Evolutionary conservation across 345 rosid genomes (phyloP).

Genomic region (Cardiospermum halicacabum): DNA sequence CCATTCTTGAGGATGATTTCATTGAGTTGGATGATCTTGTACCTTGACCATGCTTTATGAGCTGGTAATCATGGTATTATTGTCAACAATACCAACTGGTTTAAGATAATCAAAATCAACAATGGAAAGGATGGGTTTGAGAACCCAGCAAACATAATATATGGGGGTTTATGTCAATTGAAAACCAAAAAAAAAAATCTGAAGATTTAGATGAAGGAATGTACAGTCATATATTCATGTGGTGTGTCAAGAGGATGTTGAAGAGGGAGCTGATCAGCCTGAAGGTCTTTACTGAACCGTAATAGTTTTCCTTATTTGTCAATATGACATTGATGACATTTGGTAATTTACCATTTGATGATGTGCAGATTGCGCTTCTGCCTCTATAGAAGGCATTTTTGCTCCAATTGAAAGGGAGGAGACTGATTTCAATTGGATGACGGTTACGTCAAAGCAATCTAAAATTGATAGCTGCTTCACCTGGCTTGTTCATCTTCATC

Average conservation of each 20-base stretch:
- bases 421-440: slow-evolving; percentile 12
- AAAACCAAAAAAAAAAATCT: background rate
- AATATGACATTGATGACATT: background rate
- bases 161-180: slow-evolving; percentile 1
- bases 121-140: background rate
- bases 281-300: slow-evolving; percentile 18
- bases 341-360: slow-evolving; percentile 5
- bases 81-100: slow-evolving; percentile 7
- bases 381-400: slow-evolving; percentile 12
- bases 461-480: slow-evolving; percentile 12
- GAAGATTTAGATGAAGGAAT: slow-evolving; percentile 9
- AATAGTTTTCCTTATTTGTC: background rate
- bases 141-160: slow-evolving; percentile 6
- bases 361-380: slow-evolving; percentile 26
- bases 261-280: slow-evolving; percentile 20
- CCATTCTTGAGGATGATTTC: slow-evolving; percentile 36
- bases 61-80: slow-evolving; percentile 9
- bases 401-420: slow-evolving; percentile 14
- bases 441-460: slow-evolving; percentile 8
- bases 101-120: slow-evolving; percentile 2
- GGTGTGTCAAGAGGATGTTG: slow-evolving; percentile 15
- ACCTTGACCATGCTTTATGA: slow-evolving; percentile 14
- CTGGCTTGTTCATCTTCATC: slow-evolving; percentile 16
- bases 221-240: slow-evolving; percentile 1
- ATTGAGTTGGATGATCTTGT: slow-evolving; percentile 43